Evolutionary conservation across 805 yeast genomes (phyloP), one percentile per base, ranked within the genome.

Genomic region (Nakazawaea holstii): DNA sequence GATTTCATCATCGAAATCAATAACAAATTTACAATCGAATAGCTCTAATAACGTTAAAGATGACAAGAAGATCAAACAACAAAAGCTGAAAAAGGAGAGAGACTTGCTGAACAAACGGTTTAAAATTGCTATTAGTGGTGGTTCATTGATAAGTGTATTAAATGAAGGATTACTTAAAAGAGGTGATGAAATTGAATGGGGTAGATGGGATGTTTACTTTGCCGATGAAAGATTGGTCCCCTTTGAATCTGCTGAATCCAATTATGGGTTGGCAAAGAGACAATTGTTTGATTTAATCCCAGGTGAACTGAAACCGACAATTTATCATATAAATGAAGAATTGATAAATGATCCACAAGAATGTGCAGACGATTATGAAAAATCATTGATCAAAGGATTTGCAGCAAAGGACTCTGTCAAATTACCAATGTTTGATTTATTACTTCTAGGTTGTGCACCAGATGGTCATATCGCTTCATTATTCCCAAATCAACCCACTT

Each of bases 381-480:
- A 89, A 67, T 73, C 81, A 17, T 72, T 94, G 48, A 87, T 94
- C 49, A 80, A 79, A 59, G 94, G 92, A 46, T 94, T 94, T 70
- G 99, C 99, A 9, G 90, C 87, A 46, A 92, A 95, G 63, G 98
- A 94, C 66, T 84, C 96, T 14, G 99, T 94, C 48, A 90, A 91
- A 67, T 75, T 92, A 52, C 99, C 99, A 50, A 82, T 88, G 80
- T 92, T 94, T 68, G 98, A 94, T 65, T 69, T 94, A 46, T 77
- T 94, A 52, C 71, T 94, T 54, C 73, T 94, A 50, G 99, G 99
- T 26, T 92, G 98, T 73, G 99, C 99, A 0, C 98, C 98, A 2
- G 99, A 92, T 65, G 99, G 99, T 20, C 99, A 92, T 65, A 87
- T 89, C 60, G 96, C 97, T 45, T 89, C 96, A n/a, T 76, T 92